phyloP scores from a whole-genome alignment of 129 eudicot species.

The Helianthus tuberosus region DNA sequence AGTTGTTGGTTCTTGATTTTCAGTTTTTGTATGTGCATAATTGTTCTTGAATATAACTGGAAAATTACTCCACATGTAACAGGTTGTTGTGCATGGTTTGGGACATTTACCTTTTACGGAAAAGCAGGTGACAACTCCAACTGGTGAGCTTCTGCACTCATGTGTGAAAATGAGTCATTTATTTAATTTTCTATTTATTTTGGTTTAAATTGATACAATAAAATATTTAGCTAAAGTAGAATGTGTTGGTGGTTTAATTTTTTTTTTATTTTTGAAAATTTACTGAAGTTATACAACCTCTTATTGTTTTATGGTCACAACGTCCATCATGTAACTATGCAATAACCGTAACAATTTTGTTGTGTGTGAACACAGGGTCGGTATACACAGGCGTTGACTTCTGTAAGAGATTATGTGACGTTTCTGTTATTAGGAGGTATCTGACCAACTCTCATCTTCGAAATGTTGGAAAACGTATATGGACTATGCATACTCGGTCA shows the following conservation, averaged over 20 bases:
- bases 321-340: not conserved
- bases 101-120: conserved; percentile 95
- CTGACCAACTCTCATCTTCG: too few relatives aligned
- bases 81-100: conserved; percentile 95
- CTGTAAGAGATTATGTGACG: too few relatives aligned
- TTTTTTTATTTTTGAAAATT: not conserved
- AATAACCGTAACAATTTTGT: conserved; percentile 4
- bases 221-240: not conserved
- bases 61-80: conserved; percentile 4
- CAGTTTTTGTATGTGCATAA: not conserved
- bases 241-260: not conserved
- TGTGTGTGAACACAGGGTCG: too few relatives aligned
- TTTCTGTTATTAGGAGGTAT: too few relatives aligned
- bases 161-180: not conserved
- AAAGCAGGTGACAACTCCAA: conserved; percentile 86
- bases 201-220: not conserved
- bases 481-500: too few relatives aligned
- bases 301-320: not conserved
- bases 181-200: not conserved
- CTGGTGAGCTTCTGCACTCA: conserved; percentile 56
- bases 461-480: too few relatives aligned
- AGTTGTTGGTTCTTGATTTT: conserved; percentile 23
- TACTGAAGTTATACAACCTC: not conserved
- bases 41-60: not conserved
- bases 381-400: too few relatives aligned